These are phyloP conservation scores for Eimeria acervulina DNA, from an alignment of 169 alveolate species.

Conservation along the genomic window DNA sequence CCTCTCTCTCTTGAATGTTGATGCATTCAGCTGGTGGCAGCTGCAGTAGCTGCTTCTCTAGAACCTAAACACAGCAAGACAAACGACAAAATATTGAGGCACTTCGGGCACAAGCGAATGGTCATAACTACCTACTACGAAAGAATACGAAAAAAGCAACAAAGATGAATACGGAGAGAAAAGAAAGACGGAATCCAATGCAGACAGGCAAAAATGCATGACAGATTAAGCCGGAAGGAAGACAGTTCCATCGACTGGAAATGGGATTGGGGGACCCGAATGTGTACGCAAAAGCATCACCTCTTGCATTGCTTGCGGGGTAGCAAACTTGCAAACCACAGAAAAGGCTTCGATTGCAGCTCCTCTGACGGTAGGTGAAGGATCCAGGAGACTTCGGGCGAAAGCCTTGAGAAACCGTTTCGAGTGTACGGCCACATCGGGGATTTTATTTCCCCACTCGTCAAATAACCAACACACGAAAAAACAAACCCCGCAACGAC, in stretches of 20 bases:
- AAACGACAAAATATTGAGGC: neutral
- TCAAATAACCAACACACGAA: slow-evolving; percentile 73
- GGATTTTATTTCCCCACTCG: slow-evolving; percentile 68
- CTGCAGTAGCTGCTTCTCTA: slow-evolving; percentile 78
- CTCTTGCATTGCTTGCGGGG: slow-evolving; percentile 58
- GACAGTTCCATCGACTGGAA: neutral
- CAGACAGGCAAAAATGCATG: neutral
- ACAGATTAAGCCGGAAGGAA: neutral
- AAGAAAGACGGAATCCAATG: neutral
- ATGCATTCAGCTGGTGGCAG: slow-evolving; percentile 72
- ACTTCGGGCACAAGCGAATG: slow-evolving; percentile 6
- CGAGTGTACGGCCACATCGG: slow-evolving; percentile 65
- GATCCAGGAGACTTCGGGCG: slow-evolving; percentile 73
- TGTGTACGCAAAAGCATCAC: neutral
- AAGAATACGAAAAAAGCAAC: too few relatives aligned
- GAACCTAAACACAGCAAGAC: slow-evolving; percentile 24
- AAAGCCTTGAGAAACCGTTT: slow-evolving; percentile 70
- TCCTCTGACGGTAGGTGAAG: slow-evolving; percentile 74
- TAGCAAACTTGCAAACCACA: slow-evolving; percentile 61
- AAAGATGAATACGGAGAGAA: neutral
- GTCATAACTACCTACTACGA: too few relatives aligned
- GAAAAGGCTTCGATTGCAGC: slow-evolving; percentile 82
- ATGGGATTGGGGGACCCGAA: neutral
- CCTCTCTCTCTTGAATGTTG: slow-evolving; percentile 33
- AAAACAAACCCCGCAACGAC: slow-evolving; percentile 80